These are phyloP conservation scores for Batrachochytrium dendrobatidis DNA, from an alignment of 371 early-diverging fungal species.

Conservation along the genomic window DNA sequence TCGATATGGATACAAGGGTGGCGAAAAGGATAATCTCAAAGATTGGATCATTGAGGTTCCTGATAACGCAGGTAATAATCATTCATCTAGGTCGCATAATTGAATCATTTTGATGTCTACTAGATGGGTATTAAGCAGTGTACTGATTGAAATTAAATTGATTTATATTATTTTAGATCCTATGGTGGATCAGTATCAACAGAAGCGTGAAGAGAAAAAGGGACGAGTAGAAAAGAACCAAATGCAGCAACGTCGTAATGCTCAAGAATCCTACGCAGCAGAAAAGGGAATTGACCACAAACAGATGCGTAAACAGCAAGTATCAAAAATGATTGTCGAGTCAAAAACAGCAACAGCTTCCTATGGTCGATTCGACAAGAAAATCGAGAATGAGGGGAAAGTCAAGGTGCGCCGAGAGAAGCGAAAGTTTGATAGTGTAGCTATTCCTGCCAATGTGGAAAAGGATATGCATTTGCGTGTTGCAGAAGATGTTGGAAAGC, in stretches of 20 bases:
- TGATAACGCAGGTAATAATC: constrained; percentile 41
- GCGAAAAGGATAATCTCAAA: constrained; percentile 56
- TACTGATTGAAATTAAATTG: not conserved
- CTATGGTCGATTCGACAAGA: constrained; percentile 80
- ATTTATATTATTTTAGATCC: constrained; percentile 47
- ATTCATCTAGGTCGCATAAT: not conserved
- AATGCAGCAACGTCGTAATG: constrained; percentile 74
- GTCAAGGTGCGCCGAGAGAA: constrained; percentile 71
- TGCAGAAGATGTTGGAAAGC: not conserved
- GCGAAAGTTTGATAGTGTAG: constrained; percentile 6
- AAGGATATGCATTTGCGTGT: not conserved
- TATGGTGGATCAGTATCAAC: constrained; percentile 77
- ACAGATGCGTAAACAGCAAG: constrained; percentile 57
- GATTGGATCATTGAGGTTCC: constrained; percentile 94
- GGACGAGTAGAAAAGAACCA: constrained; percentile 80
- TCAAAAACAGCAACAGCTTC: constrained; percentile 66
- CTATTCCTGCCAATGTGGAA: not conserved
- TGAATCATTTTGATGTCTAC: constrained; percentile 7
- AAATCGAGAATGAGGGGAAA: constrained; percentile 60
- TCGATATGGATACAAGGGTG: constrained; percentile 85
- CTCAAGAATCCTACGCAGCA: constrained; percentile 60
- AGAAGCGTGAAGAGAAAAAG: constrained; percentile 71
- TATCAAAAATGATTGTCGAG: constrained; percentile 38
- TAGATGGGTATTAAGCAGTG: too few species aligned
- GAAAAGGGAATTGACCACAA: constrained; percentile 40